Base-by-base conservation (phyloP, 2,329 filamentous ascomycete genomes). In the Ophiostoma australiae region DNA sequence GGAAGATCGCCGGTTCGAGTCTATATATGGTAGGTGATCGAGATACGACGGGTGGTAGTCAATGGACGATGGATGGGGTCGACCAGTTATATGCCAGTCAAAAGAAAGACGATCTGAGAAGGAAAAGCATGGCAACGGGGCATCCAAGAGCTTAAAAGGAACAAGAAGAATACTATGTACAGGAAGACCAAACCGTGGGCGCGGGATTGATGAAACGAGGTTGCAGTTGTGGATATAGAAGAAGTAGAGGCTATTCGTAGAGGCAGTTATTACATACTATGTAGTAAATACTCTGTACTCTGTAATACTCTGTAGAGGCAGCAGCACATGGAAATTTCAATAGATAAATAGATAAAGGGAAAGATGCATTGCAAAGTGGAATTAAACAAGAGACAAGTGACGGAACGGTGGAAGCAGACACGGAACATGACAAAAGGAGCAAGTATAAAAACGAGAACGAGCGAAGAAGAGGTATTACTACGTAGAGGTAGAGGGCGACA, bases 391-490 rank as follows among this genome's bases (percentile, higher is more conserved):
- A 7, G 37, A 11, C 35, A 39, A 15, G 61, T 20, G 31, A 13
- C 15, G 61, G 27, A 65, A 37, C 23, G 52, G 52, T 58, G 52
- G 23, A 31, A 58, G 52, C 52, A 58, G 17, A 17, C 52, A 58
- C 23, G 52, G 52, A 58, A 58, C 52, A 65, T n/a, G 61, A 35
- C 13, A 65, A 37, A 37, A 65, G 61, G 31, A 65, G 61, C 27
- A 37, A 37, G 20, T 33, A 37, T 20, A n/a, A 37, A 65, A 33
- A 37, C 23, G 58, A 63, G 58, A 63, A 33, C 58, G 58, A 63
- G 58, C 23, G 27, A 31, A 11, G 11, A 5, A 17, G 13, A 17
- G 37, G 37, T 1, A 10, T 11, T 39, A 7, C n/a, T n/a, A n/a
- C n/a, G n/a, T n/a, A n/a, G n/a, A n/a, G 37, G 37, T 1, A 10